These are phyloP conservation scores for Fusarium sp. DNA, from an alignment of 2,329 filamentous ascomycete species.

Conservation along the genomic window DNA sequence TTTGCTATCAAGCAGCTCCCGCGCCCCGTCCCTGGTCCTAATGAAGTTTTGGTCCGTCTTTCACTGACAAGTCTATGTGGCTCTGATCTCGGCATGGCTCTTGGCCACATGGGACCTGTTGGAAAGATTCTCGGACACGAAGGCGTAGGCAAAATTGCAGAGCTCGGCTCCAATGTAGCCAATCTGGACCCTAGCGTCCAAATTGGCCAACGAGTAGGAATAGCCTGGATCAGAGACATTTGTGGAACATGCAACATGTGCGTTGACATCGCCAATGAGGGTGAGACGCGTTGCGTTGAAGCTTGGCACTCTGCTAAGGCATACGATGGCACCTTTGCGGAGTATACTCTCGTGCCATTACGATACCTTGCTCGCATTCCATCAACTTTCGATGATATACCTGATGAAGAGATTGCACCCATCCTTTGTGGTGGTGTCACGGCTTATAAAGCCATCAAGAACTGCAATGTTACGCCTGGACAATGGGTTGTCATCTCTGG, in stretches of 20 bases:
- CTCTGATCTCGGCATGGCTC: conserved; percentile 54
- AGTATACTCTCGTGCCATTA: conserved; percentile 53
- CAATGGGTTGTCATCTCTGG: conserved; percentile 55
- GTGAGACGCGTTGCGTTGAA: conserved; percentile 53
- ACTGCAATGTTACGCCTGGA: conserved; percentile 49
- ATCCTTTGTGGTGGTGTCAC: conserved; percentile 59
- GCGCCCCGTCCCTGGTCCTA: conserved; percentile 35
- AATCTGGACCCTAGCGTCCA: conserved; percentile 38
- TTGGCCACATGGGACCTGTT: conserved; percentile 53
- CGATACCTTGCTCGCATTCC: conserved; percentile 50
- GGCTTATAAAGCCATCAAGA: conserved; percentile 57
- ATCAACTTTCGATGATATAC: conserved; percentile 38
- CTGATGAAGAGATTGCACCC: conserved; percentile 55
- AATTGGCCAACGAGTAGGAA: conserved; percentile 54
- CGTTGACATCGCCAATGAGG: conserved; percentile 44
- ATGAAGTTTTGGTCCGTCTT: conserved; percentile 51
- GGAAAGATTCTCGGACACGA: conserved; percentile 58
- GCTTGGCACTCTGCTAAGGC: conserved; percentile 50
- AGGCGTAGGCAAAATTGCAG: conserved; percentile 56
- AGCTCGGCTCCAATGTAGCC: conserved; percentile 52
- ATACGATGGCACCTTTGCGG: conserved; percentile 55
- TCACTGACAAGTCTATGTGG: conserved; percentile 55
- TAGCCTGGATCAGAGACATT: conserved; percentile 56
- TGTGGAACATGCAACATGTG: conserved; percentile 53
- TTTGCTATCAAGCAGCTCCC: conserved; percentile 23